phyloP scores from a whole-genome alignment of 2,329 filamentous ascomycete genomes.

The Xylariaceae sp. region DNA sequence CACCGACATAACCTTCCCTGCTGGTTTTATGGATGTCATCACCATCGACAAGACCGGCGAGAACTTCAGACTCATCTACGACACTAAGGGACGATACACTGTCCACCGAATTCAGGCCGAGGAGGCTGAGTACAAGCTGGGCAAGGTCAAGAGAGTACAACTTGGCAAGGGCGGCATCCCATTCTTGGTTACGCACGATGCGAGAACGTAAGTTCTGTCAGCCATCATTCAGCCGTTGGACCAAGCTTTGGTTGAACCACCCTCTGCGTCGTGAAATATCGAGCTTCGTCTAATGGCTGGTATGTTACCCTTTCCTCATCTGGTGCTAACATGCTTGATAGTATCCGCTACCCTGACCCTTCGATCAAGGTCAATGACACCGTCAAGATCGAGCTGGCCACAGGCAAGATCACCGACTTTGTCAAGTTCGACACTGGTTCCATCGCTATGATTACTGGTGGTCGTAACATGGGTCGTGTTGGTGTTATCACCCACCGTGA shows the following conservation, averaged over 20 bases:
- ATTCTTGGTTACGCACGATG: conserved; percentile 99
- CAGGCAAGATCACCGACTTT: conserved; percentile 97
- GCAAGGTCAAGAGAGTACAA: conserved; percentile 99
- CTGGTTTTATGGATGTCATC: conserved; percentile 99
- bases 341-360: conserved; percentile 99
- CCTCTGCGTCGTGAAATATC: conserved; percentile 38
- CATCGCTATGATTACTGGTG: conserved; percentile 98
- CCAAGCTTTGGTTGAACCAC: conserved; percentile 87
- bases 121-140: conserved; percentile 99
- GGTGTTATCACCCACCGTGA: conserved; percentile 99
- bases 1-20: conserved; percentile 96
- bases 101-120: conserved; percentile 98
- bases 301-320: conserved; percentile 47
- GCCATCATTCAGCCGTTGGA: conserved; percentile 99
- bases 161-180: conserved; percentile 99
- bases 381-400: conserved; percentile 96
- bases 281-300: conserved; percentile 55
- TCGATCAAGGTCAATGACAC: conserved; percentile 99
- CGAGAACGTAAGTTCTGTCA: conserved; percentile 98
- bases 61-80: conserved; percentile 99
- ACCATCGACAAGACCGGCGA: conserved; percentile 99
- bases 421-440: conserved; percentile 98
- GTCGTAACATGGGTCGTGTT: conserved; percentile 99
- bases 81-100: conserved; percentile 99
- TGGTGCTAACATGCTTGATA: conserved; percentile 53